A percentile compares a stretch with the other conserved stretches of the same genome.
phyloP scores from a whole-genome alignment of 306 rosid species.

The Prunus mume region DNA sequence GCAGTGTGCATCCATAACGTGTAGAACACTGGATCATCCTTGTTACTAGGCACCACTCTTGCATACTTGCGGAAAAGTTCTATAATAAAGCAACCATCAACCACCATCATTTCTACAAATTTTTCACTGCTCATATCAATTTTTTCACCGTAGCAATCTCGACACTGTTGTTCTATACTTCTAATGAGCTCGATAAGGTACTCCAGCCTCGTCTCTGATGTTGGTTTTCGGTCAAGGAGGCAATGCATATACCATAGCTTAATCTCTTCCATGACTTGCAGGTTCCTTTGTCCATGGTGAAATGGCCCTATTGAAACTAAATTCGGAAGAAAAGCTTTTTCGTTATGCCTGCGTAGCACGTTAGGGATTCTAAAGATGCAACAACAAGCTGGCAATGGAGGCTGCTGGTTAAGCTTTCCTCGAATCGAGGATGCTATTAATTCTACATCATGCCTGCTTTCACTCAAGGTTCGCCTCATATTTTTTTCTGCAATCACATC shows the following conservation, averaged over 20 bases:
- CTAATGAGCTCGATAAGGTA: not conserved
- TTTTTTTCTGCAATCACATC: no score
- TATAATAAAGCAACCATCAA: constrained; percentile 1
- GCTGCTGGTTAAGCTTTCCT: not conserved
- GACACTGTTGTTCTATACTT: not conserved
- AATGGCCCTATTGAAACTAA: not conserved
- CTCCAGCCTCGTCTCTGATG: not conserved
- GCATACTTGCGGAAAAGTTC: not conserved
- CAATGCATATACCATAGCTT: not conserved
- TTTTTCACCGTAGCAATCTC: not conserved
- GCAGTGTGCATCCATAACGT: not conserved
- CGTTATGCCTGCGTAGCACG: not conserved
- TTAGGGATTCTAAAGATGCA: not conserved
- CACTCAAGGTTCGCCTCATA: not conserved
- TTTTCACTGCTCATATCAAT: not conserved
- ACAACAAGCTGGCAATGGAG: not conserved
- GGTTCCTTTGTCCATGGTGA: not conserved
- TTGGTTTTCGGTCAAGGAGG: not conserved
- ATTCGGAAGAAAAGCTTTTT: not conserved
- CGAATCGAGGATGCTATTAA: not conserved
- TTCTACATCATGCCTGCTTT: not conserved
- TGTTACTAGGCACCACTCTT: not conserved
- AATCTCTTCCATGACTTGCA: not conserved
- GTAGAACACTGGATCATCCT: not conserved
- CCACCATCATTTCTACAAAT: not conserved